Evolutionary conservation across 2,329 filamentous ascomycete species (phyloP).

Genomic region (Fulvia fulva): DNA sequence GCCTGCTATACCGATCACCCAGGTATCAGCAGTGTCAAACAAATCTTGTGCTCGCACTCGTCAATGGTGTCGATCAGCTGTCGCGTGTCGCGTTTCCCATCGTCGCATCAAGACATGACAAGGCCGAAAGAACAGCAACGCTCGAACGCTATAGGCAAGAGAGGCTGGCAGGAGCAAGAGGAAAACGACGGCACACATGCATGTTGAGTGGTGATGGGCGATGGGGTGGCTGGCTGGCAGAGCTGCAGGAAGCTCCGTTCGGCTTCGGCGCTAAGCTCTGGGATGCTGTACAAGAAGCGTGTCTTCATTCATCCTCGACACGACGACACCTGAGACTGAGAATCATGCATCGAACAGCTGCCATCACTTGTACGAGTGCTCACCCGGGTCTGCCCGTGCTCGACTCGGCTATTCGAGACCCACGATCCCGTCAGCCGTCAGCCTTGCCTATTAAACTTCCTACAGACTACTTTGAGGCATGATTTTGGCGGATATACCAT

Average conservation of each 20-base stretch:
- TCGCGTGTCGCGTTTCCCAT: neutral
- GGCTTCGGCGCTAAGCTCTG: neutral
- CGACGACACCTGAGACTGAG: no score
- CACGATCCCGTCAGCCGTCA: no score
- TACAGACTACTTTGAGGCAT: no score
- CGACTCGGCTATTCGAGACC: no score
- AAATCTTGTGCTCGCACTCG: neutral
- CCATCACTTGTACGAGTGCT: no score
- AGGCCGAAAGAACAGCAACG: neutral
- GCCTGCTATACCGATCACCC: neutral
- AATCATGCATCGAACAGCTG: no score
- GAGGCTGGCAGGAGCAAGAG: slow-evolving; percentile 1
- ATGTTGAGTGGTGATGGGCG: neutral
- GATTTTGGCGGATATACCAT: no score
- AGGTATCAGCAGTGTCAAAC: neutral
- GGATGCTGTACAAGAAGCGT: neutral
- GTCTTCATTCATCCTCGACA: no score
- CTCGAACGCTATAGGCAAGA: slow-evolving; percentile 8
- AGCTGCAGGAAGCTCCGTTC: neutral
- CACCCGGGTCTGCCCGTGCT: no score
- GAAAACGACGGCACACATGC: neutral
- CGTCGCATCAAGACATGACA: slow-evolving; percentile 6
- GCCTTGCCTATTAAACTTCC: no score
- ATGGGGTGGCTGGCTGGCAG: neutral
- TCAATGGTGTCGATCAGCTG: neutral